Conservation (phyloP, 129 eudicot species). For the Mikania micrantha region DNA sequence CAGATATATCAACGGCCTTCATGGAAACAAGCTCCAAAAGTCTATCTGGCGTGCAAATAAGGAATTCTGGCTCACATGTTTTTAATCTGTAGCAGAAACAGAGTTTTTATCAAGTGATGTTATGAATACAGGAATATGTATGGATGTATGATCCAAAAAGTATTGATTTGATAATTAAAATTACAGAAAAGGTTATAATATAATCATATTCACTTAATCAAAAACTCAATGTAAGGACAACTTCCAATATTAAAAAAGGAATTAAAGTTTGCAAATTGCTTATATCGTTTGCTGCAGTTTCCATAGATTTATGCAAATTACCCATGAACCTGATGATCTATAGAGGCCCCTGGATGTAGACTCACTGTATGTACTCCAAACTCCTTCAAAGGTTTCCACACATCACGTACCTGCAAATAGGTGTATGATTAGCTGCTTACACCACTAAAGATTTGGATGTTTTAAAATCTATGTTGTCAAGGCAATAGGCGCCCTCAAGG, state of each 20-base stretch:
- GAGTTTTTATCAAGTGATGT: neutral
- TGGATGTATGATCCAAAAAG: neutral
- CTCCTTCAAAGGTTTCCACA: conserved; percentile 76
- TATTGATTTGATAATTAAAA: neutral
- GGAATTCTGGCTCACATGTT: conserved; percentile 88
- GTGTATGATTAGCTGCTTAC: neutral
- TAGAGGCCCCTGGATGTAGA: conserved; percentile 75
- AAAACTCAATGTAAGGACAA: neutral
- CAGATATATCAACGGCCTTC: conserved; percentile 59
- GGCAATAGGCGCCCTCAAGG: too few species aligned
- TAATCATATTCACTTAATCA: neutral
- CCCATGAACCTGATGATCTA: conserved; percentile 87
- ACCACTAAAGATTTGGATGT: neutral
- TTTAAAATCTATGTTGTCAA: too few species aligned
- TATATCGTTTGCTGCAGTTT: neutral
- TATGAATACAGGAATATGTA: neutral
- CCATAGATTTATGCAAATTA: conserved; percentile 15
- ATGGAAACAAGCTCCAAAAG: conserved; percentile 69
- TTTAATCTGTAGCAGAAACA: conserved; percentile 39
- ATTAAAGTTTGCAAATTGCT: neutral
- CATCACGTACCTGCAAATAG: conserved; percentile 62
- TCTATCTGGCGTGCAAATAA: conserved; percentile 82
- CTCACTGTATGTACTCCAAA: conserved; percentile 81
- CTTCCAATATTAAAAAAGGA: neutral
- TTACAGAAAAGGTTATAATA: neutral